Evolutionary conservation across 441 rosid species (phyloP).

Genomic region (Corymbia calophylla): DNA sequence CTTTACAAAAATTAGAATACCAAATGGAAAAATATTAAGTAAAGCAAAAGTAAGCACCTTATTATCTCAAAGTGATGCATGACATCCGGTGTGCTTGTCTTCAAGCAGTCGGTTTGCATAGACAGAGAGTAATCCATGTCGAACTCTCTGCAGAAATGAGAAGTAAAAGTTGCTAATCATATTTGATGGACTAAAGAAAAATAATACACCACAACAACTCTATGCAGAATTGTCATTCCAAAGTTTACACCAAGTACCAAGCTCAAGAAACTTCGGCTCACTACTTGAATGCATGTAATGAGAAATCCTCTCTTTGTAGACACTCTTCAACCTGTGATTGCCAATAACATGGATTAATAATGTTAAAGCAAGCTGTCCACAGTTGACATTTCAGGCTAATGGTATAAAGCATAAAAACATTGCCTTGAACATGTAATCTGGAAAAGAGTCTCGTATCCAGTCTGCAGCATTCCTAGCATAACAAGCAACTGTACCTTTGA

Average conservation of each 20-base stretch:
- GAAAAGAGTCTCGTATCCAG: conserved; percentile 87
- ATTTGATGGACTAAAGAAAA: background rate
- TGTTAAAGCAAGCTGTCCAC: too few relatives aligned
- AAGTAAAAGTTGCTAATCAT: background rate
- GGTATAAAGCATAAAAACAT: background rate
- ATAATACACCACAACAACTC: background rate
- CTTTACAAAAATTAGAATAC: background rate
- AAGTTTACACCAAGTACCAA: conserved; percentile 11
- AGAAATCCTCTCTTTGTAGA: conserved; percentile 70
- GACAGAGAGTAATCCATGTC: too few relatives aligned
- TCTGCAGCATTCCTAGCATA: conserved; percentile 79
- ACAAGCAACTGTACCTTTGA: conserved; percentile 59
- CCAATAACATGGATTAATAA: background rate
- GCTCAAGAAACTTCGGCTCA: conserved; percentile 84
- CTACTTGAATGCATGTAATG: conserved; percentile 79
- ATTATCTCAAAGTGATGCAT: background rate
- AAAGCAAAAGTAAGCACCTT: background rate
- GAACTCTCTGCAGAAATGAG: background rate
- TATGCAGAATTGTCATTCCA: background rate
- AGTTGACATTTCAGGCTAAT: background rate
- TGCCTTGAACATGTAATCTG: conserved; percentile 83
- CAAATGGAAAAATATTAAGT: background rate
- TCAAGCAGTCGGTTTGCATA: background rate
- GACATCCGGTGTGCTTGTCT: background rate
- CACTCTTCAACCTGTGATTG: conserved; percentile 82